Base-by-base conservation (phyloP, 495 filamentous ascomycete species). In the Xanthoparmelia taractica region DNA sequence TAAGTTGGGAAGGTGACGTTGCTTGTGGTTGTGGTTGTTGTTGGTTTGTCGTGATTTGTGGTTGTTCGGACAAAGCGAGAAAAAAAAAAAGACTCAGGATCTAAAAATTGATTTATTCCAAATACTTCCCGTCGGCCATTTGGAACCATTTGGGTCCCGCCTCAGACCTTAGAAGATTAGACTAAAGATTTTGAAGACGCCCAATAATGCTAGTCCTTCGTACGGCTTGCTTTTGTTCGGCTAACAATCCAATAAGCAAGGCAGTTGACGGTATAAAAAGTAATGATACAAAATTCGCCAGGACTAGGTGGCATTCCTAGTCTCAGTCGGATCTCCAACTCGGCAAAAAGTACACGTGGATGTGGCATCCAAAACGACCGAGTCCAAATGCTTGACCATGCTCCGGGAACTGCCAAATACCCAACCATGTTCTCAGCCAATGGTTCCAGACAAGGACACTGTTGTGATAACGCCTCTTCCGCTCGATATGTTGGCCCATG, bases 71-170 rank as follows among this genome's bases (percentile, higher is more conserved):
- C n/a, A n/a, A n/a, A n/a, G n/a, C 29, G 7, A 29, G 50, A 7
- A 54, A 2, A 33, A 29, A 27, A 29, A 54, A 17, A 54, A 54
- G 15, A 54, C 29, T 15, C 33, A 20, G 15, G 17, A 27, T 54
- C 29, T 54, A 33, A 52, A 33, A 50, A 45, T 23, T 29, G 10
- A 54, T 33, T 25, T 27, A 48, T 52, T 52, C 25, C 48, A 52
- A 52, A 54, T 54, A 54, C 29, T 54, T 54, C 50, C 50, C 50
- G 29, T 54, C 50, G 50, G 50, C 50, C 50, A 54, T 54, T 54
- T 54, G 3, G 2, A 54, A n/a, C n/a, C n/a, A n/a, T n/a, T n/a
- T n/a, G n/a, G n/a, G n/a, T n/a, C n/a, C 48, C 48, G 48, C 48
- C 48, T 34, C 50, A 54, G 50, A 33, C 50, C n/a, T n/a, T n/a